Conservation (phyloP, 2,329 filamentous ascomycete genomes). For the Elsinoe australis region DNA sequence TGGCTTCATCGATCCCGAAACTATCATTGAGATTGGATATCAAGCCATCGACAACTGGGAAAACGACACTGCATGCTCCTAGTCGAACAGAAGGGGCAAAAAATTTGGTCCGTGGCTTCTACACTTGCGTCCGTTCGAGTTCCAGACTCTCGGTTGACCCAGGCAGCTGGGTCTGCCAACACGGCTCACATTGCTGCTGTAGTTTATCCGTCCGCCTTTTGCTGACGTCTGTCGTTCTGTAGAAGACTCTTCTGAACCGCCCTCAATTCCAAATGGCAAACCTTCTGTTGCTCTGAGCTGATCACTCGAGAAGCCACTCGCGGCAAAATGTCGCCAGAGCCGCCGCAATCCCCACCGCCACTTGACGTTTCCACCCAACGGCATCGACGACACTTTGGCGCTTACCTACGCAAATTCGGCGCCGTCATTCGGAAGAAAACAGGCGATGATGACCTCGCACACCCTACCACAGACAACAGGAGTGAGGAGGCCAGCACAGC, state of each 20-base stretch:
- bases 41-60: conserved; percentile 1
- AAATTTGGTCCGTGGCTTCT: conserved; percentile 11
- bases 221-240: conserved; percentile 1
- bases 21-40: conserved; percentile 7
- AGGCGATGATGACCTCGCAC: neutral
- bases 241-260: neutral
- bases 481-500: neutral
- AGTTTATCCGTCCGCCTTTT: too few relatives aligned
- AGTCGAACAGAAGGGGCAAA: neutral
- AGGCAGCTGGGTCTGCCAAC: conserved; percentile 8
- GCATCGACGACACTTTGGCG: conserved; percentile 10
- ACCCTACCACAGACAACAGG: neutral
- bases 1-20: neutral
- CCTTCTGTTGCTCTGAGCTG: neutral
- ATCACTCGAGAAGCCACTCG: neutral
- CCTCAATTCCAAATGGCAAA: conserved; percentile 15
- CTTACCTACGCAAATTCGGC: conserved; percentile 13
- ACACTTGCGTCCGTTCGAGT: conserved; percentile 4
- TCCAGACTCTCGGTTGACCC: conserved; percentile 15
- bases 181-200: too few relatives aligned
- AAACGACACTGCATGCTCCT: conserved; percentile 8
- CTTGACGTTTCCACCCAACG: conserved; percentile 12
- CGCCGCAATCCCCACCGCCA: conserved; percentile 7
- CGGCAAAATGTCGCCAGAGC: conserved; percentile 6
- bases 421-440: conserved; percentile 11